Base-by-base conservation (phyloP, 2,329 filamentous ascomycete species). In the Thyridium curvatum region DNA sequence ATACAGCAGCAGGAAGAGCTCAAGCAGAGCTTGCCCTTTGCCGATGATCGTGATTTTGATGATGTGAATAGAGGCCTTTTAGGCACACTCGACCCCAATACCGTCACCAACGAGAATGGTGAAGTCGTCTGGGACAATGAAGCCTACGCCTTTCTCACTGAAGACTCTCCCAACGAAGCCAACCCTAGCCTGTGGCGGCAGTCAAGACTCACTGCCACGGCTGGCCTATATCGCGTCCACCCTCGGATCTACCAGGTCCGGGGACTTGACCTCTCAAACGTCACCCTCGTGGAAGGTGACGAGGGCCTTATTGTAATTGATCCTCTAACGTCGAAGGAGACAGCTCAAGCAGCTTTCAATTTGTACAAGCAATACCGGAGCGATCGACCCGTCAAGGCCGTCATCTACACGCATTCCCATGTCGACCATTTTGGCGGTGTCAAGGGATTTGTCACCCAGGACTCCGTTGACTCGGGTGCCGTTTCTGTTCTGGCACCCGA, bases 331-430 rank as follows among this genome's bases (percentile, higher is more conserved):
- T 64, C 58, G 0, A 42, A 42, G 13, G 63, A 68, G 46, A 56
- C 52, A 21, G 61, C 58, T 3, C 44, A 46, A 8, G 54, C 55
- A 4, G 62, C 52, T 1, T 31, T 66, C 3, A 38, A 50, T 1
- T 45, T 67, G 5, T 68, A 66, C 43, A 50, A 52, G 15, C 35
- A 42, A 12, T 43, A 55, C 36, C 49, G 52, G 7, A 47, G 48
- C 26, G 35, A 36, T 8, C 45, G 48, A 14, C 36, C 42, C 1
- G 48, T 66, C 14, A 55, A 45, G 1, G 64, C 51, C 3, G 42
- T 67, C 33, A 54, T 67, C n/a, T 66, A 65, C 45, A 57, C 62
- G 6, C 64, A 68, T 40, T 62, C 52, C 3, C 63, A 67, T 44
- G 54, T 35, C 12, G 64, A 66, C 39, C 63, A 66, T 41, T 65